Evolutionary conservation across 2,329 filamentous ascomycete species (phyloP).

Genomic region (Talaromyces funiculosus): DNA sequence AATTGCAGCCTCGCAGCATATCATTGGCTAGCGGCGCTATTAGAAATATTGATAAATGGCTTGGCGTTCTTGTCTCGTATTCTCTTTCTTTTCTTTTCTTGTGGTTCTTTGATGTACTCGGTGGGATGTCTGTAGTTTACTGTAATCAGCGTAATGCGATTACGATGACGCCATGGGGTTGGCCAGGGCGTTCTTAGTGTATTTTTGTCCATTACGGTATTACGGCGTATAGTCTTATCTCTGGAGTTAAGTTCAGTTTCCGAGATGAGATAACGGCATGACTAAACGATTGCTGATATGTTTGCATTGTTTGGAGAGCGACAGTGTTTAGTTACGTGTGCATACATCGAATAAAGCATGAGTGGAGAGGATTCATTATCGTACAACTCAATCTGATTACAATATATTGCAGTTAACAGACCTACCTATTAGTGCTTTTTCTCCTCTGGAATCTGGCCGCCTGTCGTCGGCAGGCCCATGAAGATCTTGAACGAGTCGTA

Average conservation of each 20-base stretch:
- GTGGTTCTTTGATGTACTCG: neutral
- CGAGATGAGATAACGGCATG: neutral
- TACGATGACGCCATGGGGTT: neutral
- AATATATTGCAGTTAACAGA: neutral
- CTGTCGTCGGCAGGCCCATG: constrained; percentile 80
- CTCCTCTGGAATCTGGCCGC: constrained; percentile 47
- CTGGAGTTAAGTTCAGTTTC: neutral
- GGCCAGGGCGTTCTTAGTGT: neutral
- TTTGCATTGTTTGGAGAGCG: constrained; percentile 12
- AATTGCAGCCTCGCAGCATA: neutral
- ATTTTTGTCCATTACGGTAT: neutral
- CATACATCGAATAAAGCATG: too few species aligned
- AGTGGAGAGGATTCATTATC: neutral
- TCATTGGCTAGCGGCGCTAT: neutral
- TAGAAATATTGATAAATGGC: neutral
- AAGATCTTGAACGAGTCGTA: constrained; percentile 82
- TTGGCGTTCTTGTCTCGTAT: neutral
- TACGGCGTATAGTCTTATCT: neutral
- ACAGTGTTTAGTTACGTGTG: constrained; percentile 11
- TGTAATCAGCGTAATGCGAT: neutral
- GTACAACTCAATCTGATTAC: neutral
- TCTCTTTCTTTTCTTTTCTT: neutral
- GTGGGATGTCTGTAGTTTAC: too few species aligned
- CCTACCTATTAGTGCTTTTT: constrained; percentile 32
- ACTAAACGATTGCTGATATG: neutral